phyloP scores from a whole-genome alignment of 352 stramenopile genomes.

The Halophytophthora batemanensis region DNA sequence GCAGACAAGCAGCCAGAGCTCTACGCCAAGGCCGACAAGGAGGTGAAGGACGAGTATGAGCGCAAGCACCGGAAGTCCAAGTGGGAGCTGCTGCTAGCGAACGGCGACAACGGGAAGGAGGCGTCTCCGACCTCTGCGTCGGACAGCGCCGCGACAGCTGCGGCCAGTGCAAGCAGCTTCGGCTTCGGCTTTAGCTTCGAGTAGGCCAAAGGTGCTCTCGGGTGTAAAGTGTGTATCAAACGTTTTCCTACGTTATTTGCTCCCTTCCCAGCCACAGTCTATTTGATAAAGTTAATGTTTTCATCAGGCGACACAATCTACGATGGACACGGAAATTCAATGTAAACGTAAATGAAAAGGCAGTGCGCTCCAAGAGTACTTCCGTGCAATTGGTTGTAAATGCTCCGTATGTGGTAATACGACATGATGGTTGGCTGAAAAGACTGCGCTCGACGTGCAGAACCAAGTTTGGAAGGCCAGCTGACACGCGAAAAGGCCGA shows the following conservation, averaged over 20 bases:
- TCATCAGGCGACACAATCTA: no score
- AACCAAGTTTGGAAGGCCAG: no score
- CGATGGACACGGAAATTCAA: background rate
- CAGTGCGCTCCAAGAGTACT: no score
- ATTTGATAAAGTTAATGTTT: no score
- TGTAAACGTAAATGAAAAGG: no score
- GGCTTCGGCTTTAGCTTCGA: conserved; percentile 54
- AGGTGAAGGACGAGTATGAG: conserved; percentile 52
- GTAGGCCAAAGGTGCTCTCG: no score
- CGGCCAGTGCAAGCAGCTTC: conserved; percentile 27
- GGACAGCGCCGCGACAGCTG: conserved; percentile 1
- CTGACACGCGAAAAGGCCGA: no score
- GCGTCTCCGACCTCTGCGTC: conserved; percentile 5
- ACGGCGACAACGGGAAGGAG: conserved; percentile 4
- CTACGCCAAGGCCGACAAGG: conserved; percentile 40
- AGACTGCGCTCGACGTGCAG: no score
- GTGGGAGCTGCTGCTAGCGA: conserved; percentile 59
- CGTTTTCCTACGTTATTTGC: background rate
- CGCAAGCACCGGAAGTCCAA: conserved; percentile 69
- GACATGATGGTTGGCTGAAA: no score
- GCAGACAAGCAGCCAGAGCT: conserved; percentile 37
- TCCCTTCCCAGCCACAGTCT: background rate
- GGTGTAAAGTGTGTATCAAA: background rate
- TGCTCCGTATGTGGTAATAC: no score
- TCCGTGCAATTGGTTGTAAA: no score